These are phyloP conservation scores for Solanum dulcamara DNA, from an alignment of 257 asterid species.

Conservation along the genomic window DNA sequence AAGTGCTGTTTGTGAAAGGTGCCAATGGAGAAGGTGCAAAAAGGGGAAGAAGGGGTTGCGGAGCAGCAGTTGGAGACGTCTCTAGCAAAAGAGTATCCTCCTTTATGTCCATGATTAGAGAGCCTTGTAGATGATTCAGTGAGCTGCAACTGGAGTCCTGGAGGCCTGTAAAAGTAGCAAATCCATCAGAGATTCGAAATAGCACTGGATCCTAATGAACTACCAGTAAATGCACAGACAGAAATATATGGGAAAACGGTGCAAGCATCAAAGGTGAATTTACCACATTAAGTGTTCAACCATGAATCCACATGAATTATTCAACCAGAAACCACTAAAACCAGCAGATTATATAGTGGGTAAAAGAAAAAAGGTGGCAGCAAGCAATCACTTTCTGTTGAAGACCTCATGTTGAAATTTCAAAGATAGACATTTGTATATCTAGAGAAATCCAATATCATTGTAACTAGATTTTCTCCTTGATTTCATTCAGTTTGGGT, in stretches of 20 bases:
- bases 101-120: conserved; percentile 16
- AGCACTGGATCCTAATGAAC: not conserved
- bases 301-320: not conserved
- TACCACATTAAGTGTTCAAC: not conserved
- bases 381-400: not conserved
- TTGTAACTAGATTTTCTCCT: not conserved
- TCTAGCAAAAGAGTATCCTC: conserved; percentile 54
- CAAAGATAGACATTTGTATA: not conserved
- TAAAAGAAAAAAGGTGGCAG: not conserved
- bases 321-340: not conserved
- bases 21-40: conserved; percentile 93
- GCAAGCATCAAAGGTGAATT: not conserved
- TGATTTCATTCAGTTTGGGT: not conserved
- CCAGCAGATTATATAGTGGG: not conserved
- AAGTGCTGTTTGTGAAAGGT: conserved; percentile 79
- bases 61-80: conserved; percentile 50
- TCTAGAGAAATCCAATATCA: not conserved
- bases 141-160: conserved; percentile 21
- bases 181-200: not conserved
- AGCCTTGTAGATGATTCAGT: conserved; percentile 19
- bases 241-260: not conserved
- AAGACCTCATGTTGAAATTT: not conserved
- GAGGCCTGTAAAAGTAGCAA: conserved; percentile 38
- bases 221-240: not conserved
- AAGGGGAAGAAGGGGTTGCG: conserved; percentile 82